phyloP scores from a whole-genome alignment of 768 basidiomycete genomes.

The Mycena filopes region DNA sequence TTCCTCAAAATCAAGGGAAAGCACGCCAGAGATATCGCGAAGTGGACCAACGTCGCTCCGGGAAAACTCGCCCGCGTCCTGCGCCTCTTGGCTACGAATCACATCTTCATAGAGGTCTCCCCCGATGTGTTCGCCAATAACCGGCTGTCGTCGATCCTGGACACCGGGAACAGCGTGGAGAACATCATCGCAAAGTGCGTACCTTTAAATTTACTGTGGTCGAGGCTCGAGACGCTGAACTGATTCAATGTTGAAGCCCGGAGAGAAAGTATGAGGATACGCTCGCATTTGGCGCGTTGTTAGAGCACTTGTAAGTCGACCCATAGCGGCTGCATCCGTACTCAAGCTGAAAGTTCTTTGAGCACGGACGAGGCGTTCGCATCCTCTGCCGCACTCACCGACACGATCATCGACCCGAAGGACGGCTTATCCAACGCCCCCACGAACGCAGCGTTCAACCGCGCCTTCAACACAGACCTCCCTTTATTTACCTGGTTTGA shows the following conservation, averaged over 20 bases:
- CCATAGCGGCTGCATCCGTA: no score
- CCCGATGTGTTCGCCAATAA: slow-evolving; percentile 43
- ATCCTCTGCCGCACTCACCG: not conserved
- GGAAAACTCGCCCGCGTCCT: slow-evolving; percentile 35
- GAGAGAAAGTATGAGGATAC: slow-evolving; percentile 3
- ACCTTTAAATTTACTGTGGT: no score
- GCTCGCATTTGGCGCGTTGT: not conserved
- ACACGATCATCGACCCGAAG: not conserved
- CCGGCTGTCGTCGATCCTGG: slow-evolving; percentile 37
- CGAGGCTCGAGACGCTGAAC: no score
- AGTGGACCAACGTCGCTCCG: slow-evolving; percentile 11
- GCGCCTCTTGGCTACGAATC: slow-evolving; percentile 42
- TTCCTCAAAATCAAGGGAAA: not conserved
- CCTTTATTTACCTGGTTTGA: not conserved
- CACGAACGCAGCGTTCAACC: not conserved
- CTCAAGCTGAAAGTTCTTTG: not conserved
- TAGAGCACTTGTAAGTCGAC: slow-evolving; percentile 3
- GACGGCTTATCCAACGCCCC: not conserved
- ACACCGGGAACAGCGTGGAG: slow-evolving; percentile 31
- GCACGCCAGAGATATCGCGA: slow-evolving; percentile 16
- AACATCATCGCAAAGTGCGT: not conserved
- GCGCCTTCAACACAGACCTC: slow-evolving; percentile 2
- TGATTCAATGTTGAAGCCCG: not conserved
- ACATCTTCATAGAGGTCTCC: slow-evolving; percentile 41
- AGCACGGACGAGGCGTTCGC: not conserved